Conservation (phyloP, 1,284 basidiomycete genomes). For the Ceratorhiza oryzae-sativae region DNA sequence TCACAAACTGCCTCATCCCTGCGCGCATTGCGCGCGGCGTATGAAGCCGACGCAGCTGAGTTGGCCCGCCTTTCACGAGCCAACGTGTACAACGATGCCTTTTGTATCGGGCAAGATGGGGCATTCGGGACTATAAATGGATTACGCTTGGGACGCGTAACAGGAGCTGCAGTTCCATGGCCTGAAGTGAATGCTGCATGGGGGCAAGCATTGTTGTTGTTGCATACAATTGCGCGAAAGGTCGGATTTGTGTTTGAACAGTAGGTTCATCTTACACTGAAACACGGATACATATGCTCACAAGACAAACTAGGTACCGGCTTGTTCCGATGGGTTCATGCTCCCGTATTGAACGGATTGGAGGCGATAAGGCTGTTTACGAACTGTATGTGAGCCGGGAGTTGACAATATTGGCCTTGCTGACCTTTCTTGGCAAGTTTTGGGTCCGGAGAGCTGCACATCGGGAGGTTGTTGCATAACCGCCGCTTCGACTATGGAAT, state of each 20-base stretch:
- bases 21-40: slow-evolving; percentile 75
- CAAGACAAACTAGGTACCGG: slow-evolving; percentile 67
- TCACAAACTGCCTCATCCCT: slow-evolving; percentile 73
- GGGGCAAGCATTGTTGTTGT: slow-evolving; percentile 92
- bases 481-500: slow-evolving; percentile 95
- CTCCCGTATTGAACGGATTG: slow-evolving; percentile 85
- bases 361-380: slow-evolving; percentile 82
- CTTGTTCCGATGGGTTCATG: slow-evolving; percentile 92
- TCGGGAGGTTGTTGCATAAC: slow-evolving; percentile 89
- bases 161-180: slow-evolving; percentile 91
- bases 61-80: slow-evolving; percentile 88
- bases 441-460: slow-evolving; percentile 88
- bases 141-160: slow-evolving; percentile 85
- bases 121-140: slow-evolving; percentile 98
- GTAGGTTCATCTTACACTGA: slow-evolving; percentile 55
- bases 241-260: slow-evolving; percentile 86
- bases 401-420: background rate
- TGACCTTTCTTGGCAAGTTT: slow-evolving; percentile 46
- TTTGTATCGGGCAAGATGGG: slow-evolving; percentile 95
- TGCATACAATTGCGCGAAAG: slow-evolving; percentile 90
- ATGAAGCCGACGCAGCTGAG: slow-evolving; percentile 74
- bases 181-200: slow-evolving; percentile 98
- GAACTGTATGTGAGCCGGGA: slow-evolving; percentile 67
- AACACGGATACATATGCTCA: background rate
- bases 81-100: slow-evolving; percentile 98